Evolutionary conservation across 1,139 yeast species (phyloP), one percentile per base, ranked within the genome.

Genomic region (Eremothecium gossypii): DNA sequence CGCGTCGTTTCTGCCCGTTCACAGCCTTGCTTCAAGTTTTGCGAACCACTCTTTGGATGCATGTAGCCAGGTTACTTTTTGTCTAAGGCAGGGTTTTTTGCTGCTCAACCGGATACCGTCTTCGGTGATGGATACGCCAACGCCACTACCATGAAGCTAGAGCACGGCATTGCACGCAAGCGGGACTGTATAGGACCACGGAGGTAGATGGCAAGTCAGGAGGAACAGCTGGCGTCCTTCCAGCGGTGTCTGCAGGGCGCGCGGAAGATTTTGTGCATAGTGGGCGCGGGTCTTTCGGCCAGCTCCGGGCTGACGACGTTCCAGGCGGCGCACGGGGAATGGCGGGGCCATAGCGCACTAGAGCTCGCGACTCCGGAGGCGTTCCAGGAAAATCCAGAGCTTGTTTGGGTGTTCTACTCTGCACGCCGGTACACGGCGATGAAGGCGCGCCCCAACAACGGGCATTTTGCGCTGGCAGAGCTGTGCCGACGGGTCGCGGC

Each of bases 331-430:
- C 80, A 79, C 41, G 93, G 91, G 0, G 63, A 80, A 26, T 86
- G 95, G 95, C 72, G 76, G 50, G 77, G 79, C 50, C 82, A 77
- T 62, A 83, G 82, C 42, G 78, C 87, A 56, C 79, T 84, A 37
- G 95, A 86, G 53, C 67, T 86, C 41, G 95, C 95, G 6, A 86
- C 96, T 0, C 94, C 94, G 1, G 95, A 86, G 57, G 95, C 95
- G 4, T 86, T 86, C 57, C 76, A 78, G 46, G 69, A 71, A 13
- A 89, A 85, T 56, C 95, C 96, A 0, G 84, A 85, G 0, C 67
- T 85, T 20, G 95, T 34, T 3, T 86, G 96, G 96, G 91, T 83
- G 55, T 86, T 83, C 54, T 85, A 86, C 59, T 71, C 87, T 7
- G 76, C 78, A 63, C 66, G 94, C 46, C 61, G 96, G 40, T 70